A percentile compares a stretch with the other conserved stretches of the same genome.
These are phyloP conservation scores for Penicillium nucicola DNA, from an alignment of 495 filamentous ascomycete species.

Conservation along the genomic window DNA sequence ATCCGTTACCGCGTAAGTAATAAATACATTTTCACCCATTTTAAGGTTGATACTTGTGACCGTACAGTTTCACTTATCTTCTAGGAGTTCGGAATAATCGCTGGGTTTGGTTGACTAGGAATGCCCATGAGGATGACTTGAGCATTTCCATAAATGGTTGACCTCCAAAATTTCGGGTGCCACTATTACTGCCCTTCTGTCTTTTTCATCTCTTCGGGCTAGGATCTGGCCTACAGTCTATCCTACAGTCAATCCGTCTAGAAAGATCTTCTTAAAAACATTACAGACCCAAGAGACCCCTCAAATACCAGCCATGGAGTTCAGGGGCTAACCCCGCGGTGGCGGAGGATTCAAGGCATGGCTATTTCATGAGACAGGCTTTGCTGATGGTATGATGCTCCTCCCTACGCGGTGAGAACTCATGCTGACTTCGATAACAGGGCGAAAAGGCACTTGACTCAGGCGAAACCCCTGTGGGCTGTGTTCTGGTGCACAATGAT, in stretches of 20 bases:
- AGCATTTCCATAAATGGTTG: not conserved
- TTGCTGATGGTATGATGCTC: constrained; percentile 56
- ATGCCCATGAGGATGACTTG: too few species aligned
- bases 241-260: too few species aligned
- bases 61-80: too few species aligned
- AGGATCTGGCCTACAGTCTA: too few species aligned
- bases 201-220: too few species aligned
- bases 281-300: too few species aligned
- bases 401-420: not conserved
- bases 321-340: not conserved
- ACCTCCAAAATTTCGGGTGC: constrained; percentile 1
- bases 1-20: not conserved
- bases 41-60: too few species aligned
- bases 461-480: constrained; percentile 94
- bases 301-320: not conserved
- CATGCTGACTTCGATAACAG: constrained; percentile 36
- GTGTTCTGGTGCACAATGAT: constrained; percentile 77
- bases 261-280: too few species aligned
- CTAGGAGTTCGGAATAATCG: too few species aligned
- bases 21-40: not conserved
- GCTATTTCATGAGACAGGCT: constrained; percentile 67
- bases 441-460: constrained; percentile 74
- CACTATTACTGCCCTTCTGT: not conserved
- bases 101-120: too few species aligned
- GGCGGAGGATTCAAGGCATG: constrained; percentile 36